Evolutionary conservation across 2,329 filamentous ascomycete genomes (phyloP).

Genomic region (Ascochyta pisi): DNA sequence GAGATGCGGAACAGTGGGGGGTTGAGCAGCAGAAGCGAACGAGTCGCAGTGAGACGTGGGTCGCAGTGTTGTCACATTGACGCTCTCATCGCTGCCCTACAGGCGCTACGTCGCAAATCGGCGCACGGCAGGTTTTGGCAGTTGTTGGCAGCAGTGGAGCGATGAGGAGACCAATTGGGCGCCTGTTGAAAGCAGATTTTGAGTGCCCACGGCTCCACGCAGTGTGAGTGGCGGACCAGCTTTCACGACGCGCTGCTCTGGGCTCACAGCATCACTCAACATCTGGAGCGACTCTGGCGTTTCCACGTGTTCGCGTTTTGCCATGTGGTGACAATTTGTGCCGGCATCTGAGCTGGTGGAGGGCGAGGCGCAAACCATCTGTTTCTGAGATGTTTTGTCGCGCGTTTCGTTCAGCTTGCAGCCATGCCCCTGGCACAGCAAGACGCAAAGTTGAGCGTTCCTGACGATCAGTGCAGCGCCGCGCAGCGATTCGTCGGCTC

Average conservation of each 20-base stretch:
- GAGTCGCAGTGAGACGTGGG: slow-evolving; percentile 23
- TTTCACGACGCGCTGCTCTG: slow-evolving; percentile 7
- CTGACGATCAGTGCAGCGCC: slow-evolving; percentile 40
- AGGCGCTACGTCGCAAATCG: slow-evolving; percentile 26
- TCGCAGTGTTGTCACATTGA: slow-evolving; percentile 27
- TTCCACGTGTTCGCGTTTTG: slow-evolving; percentile 23
- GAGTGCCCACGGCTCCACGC: slow-evolving; percentile 20
- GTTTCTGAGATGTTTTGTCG: slow-evolving; percentile 27
- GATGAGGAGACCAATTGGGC: slow-evolving; percentile 23
- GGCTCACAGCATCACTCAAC: not conserved
- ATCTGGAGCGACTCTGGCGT: slow-evolving; percentile 10
- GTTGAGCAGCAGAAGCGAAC: slow-evolving; percentile 16
- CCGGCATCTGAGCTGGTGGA: slow-evolving; percentile 14
- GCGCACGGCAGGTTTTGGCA: slow-evolving; percentile 31
- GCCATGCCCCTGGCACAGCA: slow-evolving; percentile 25
- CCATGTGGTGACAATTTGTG: slow-evolving; percentile 2
- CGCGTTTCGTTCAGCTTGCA: slow-evolving; percentile 27
- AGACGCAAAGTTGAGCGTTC: slow-evolving; percentile 27
- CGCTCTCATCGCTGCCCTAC: slow-evolving; percentile 22
- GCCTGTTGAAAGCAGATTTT: slow-evolving; percentile 20
- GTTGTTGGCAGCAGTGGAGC: slow-evolving; percentile 30
- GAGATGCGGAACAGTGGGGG: slow-evolving; percentile 27
- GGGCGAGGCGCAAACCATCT: slow-evolving; percentile 25
- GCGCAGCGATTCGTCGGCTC: slow-evolving; percentile 30
- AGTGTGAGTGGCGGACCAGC: slow-evolving; percentile 11